Conservation (phyloP, 1,284 basidiomycete species). For the Omphalotus olearius region DNA sequence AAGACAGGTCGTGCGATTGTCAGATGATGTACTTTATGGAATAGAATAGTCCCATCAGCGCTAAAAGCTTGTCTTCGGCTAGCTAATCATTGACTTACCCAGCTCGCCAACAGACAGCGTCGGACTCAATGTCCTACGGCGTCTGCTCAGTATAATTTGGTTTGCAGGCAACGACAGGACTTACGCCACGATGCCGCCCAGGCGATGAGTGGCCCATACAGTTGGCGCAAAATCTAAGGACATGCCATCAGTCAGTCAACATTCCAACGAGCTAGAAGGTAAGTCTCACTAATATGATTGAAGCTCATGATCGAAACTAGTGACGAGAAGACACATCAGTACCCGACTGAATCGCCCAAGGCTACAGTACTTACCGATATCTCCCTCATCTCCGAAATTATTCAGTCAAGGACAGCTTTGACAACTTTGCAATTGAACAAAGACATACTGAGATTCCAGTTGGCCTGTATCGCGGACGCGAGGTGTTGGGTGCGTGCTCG, state of each 20-base stretch:
- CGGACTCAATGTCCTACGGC: conserved; percentile 19
- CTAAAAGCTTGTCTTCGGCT: too few species aligned
- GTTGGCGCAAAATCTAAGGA: conserved; percentile 19
- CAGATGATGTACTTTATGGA: conserved; percentile 18
- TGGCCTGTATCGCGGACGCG: conserved; percentile 16
- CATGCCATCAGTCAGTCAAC: neutral
- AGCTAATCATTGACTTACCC: conserved; percentile 10
- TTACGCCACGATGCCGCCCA: conserved; percentile 21
- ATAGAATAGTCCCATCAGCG: conserved; percentile 1
- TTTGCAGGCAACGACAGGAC: conserved; percentile 4
- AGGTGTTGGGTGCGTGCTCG: conserved; percentile 14
- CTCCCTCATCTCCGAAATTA: conserved; percentile 14
- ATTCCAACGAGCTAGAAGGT: conserved; percentile 2
- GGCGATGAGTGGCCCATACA: conserved; percentile 21
- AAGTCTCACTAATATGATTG: conserved; percentile 21
- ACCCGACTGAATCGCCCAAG: neutral
- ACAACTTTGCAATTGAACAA: neutral
- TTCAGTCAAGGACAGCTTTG: neutral
- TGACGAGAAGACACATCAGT: neutral
- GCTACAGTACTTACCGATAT: conserved; percentile 15
- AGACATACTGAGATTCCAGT: conserved; percentile 17
- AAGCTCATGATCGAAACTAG: conserved; percentile 20
- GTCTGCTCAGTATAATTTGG: neutral
- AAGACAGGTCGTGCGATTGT: conserved; percentile 17
- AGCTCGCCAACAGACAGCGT: conserved; percentile 18